Base-by-base conservation (phyloP, 2,329 filamentous ascomycete genomes). In the Ophiostoma ulmi region DNA sequence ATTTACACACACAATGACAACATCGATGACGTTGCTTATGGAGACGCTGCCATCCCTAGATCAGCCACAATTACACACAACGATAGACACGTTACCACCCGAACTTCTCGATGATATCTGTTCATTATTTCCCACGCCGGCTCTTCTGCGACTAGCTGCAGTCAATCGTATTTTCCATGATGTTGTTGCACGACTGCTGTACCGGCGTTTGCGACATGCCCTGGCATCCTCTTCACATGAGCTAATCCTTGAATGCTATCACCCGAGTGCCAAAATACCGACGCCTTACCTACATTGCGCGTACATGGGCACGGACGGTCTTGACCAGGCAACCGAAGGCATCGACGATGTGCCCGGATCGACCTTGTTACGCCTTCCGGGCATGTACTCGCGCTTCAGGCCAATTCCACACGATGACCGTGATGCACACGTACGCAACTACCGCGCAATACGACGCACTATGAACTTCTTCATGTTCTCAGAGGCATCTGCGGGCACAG, bases 211-310 rank as follows among this genome's bases (percentile, higher is more conserved):
- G 70, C 72, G 72, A 38, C 73, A 84, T 26, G 86, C 87, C 26
- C 84, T 87, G 5, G 80, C 85, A 3, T 79, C 90, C 8, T 80
- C 84, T 52, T 85, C 87, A 52, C 87, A 92, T 76, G 86, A 88
- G 70, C 80, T 95, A 55, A 87, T 94, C 52, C 86, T 96, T 61
- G 91, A 94, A 80, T 92, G 90, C 78, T 94, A 91, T 76, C 91
- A 91, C 73, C 92, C 91, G 0, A 87, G 84, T 73, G 88, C 85
- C 35, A 90, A 89, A 78, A 82, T 90, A 68, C 88, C 85, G 5
- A 89, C 90, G 26, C 90, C 91, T 0, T 88, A 88, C 70, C 83
- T 93, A 14, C 78, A 79, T 76, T 94, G 91, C 79, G 83, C 87
- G 64, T 90, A 90, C 73, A 81, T 89, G 13, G 87, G 86, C 39